phyloP scores from a whole-genome alignment of 2,329 filamentous ascomycete species.

The Didymella exigua region DNA sequence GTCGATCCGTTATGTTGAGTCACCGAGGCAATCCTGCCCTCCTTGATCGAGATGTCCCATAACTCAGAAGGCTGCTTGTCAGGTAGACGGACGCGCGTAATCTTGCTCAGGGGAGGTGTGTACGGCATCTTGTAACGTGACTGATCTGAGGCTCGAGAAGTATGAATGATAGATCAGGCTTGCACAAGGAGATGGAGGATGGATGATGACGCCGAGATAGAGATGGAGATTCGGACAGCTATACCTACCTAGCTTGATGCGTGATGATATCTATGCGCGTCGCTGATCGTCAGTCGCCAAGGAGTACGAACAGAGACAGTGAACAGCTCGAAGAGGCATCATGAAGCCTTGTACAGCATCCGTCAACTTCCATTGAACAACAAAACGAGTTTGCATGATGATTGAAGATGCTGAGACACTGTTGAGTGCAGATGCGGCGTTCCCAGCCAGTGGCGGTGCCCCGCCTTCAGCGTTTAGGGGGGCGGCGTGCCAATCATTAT shows the following conservation, averaged over 20 bases:
- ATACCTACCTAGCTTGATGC: slow-evolving; percentile 11
- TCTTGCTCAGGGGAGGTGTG: slow-evolving; percentile 27
- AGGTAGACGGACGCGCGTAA: slow-evolving; percentile 45
- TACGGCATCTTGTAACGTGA: not conserved
- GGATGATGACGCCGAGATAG: slow-evolving; percentile 23
- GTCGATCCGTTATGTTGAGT: slow-evolving; percentile 31
- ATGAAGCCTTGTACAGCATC: slow-evolving; percentile 1
- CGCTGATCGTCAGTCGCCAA: slow-evolving; percentile 16
- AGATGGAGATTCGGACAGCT: slow-evolving; percentile 6
- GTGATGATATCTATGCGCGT: slow-evolving; percentile 8
- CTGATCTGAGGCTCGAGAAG: not conserved
- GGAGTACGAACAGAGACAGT: slow-evolving; percentile 13
- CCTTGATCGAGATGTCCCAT: slow-evolving; percentile 47
- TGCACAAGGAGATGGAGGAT: slow-evolving; percentile 1
- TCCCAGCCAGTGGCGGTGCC: slow-evolving; percentile 14
- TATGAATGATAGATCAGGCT: not conserved
- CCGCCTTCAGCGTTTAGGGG: slow-evolving; percentile 19
- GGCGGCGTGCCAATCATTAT: slow-evolving; percentile 19
- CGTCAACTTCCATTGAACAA: not conserved
- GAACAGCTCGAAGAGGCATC: slow-evolving; percentile 5
- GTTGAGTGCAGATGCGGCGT: slow-evolving; percentile 17
- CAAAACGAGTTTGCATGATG: slow-evolving; percentile 5
- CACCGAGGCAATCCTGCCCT: slow-evolving; percentile 44
- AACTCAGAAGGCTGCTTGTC: slow-evolving; percentile 34
- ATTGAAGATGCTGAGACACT: slow-evolving; percentile 4